Conservation (phyloP, 1,284 basidiomycete genomes). For the Wolfiporia cocos region DNA sequence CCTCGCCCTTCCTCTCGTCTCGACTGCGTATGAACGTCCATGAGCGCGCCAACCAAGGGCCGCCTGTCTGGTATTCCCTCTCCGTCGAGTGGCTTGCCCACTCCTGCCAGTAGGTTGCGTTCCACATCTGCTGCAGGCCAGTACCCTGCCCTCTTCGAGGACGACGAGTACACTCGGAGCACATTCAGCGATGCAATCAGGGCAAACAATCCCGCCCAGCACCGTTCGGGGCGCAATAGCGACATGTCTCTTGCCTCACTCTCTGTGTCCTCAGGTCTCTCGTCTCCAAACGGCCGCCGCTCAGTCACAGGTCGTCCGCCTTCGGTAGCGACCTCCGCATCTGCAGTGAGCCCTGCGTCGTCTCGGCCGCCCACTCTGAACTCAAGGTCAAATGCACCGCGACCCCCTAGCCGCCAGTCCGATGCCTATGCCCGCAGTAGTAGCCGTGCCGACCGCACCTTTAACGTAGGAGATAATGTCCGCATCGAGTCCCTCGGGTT, state of each 20-base stretch:
- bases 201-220: slow-evolving; percentile 69
- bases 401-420: slow-evolving; percentile 57
- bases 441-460: slow-evolving; percentile 38
- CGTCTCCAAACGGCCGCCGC: slow-evolving; percentile 31
- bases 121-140: slow-evolving; percentile 49
- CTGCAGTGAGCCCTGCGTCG: slow-evolving; percentile 40
- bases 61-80: slow-evolving; percentile 54
- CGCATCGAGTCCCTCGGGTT: slow-evolving; percentile 81
- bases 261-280: slow-evolving; percentile 35
- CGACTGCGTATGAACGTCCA: slow-evolving; percentile 16
- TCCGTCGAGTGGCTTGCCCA: slow-evolving; percentile 55
- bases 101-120: slow-evolving; percentile 57
- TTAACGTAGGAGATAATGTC: slow-evolving; percentile 76
- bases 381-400: slow-evolving; percentile 45
- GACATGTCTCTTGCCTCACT: slow-evolving; percentile 39
- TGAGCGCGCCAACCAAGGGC: slow-evolving; percentile 39
- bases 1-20: slow-evolving; percentile 1
- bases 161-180: slow-evolving; percentile 51
- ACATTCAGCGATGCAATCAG: slow-evolving; percentile 74
- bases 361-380: slow-evolving; percentile 36
- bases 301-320: slow-evolving; percentile 32
- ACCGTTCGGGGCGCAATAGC: slow-evolving; percentile 39
- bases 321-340: slow-evolving; percentile 32
- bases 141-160: slow-evolving; percentile 27
- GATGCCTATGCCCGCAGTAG: slow-evolving; percentile 43